phyloP scores from a whole-genome alignment of 352 stramenopile genomes.

The Phytophthora constricta region DNA sequence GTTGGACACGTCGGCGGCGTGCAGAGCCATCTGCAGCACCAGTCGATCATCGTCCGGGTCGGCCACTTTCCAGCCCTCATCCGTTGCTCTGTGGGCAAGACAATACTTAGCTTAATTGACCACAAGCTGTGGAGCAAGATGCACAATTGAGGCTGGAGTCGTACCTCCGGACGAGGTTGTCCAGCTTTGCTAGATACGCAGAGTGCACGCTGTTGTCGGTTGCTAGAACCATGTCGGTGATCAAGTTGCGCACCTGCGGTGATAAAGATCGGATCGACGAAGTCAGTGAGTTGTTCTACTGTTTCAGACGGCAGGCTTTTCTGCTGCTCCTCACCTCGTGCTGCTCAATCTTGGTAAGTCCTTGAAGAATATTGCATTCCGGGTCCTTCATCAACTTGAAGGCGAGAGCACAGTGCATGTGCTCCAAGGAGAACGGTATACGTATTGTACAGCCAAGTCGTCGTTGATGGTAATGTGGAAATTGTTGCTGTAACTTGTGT shows the following conservation, averaged over 20 bases:
- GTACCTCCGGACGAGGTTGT: conserved; percentile 70
- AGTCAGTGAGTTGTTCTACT: conserved; percentile 5
- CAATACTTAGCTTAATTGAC: neutral
- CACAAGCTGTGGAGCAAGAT: neutral
- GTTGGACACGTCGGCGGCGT: conserved; percentile 95
- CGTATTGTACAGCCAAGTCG: conserved; percentile 81
- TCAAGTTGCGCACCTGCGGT: conserved; percentile 66
- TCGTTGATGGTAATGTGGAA: conserved; percentile 88
- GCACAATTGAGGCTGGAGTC: neutral
- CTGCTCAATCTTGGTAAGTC: conserved; percentile 76
- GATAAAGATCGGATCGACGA: too few relatives aligned
- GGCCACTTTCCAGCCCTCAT: conserved; percentile 59
- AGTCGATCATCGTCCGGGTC: conserved; percentile 77
- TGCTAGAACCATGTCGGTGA: conserved; percentile 89
- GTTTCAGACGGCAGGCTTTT: too few relatives aligned
- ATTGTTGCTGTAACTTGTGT: conserved; percentile 90
- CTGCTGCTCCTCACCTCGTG: conserved; percentile 63
- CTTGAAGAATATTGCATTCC: conserved; percentile 76
- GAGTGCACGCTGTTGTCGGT: conserved; percentile 90
- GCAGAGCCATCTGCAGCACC: conserved; percentile 79
- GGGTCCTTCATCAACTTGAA: conserved; percentile 80
- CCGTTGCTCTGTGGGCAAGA: conserved; percentile 29
- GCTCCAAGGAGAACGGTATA: conserved; percentile 85
- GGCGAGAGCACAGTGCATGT: conserved; percentile 86
- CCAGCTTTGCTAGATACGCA: conserved; percentile 78